Conservation (phyloP, 208 protist genomes). For the Trypanosoma melophagium region DNA sequence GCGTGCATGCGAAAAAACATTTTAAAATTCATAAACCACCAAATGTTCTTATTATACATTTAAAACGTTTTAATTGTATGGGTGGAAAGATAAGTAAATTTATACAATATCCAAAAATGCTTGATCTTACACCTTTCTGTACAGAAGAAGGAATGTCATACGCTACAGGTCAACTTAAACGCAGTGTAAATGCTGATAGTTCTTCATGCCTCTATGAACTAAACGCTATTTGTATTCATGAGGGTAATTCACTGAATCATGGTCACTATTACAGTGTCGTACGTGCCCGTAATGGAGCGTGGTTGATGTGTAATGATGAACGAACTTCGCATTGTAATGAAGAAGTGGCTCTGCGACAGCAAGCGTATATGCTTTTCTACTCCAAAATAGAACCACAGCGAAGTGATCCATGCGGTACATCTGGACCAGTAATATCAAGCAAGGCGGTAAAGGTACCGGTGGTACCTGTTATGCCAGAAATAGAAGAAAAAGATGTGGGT, state of each 20-base stretch:
- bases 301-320: conserved; percentile 88
- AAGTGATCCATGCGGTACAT: neutral
- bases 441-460: neutral
- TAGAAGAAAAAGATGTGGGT: conserved; percentile 22
- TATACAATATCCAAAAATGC: conserved; percentile 58
- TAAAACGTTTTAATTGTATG: conserved; percentile 84
- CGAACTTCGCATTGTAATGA: conserved; percentile 61
- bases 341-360: conserved; percentile 59
- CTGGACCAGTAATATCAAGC: neutral
- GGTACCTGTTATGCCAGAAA: neutral
- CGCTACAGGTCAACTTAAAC: neutral
- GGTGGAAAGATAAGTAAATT: conserved; percentile 68
- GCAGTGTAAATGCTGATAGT: neutral
- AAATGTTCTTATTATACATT: conserved; percentile 81
- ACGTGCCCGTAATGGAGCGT: conserved; percentile 73
- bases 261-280: conserved; percentile 93
- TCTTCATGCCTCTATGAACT: conserved; percentile 71
- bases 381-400: conserved; percentile 33
- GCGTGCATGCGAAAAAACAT: conserved; percentile 78
- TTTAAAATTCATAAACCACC: conserved; percentile 80
- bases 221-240: conserved; percentile 88
- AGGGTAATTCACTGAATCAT: conserved; percentile 68
- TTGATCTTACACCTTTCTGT: conserved; percentile 70
- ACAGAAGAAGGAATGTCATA: conserved; percentile 22
- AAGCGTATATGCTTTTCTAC: conserved; percentile 93